Evolutionary conservation across 768 basidiomycete genomes (phyloP), one percentile per base, ranked within the genome.

Genomic region (Tricholoma matsutake): DNA sequence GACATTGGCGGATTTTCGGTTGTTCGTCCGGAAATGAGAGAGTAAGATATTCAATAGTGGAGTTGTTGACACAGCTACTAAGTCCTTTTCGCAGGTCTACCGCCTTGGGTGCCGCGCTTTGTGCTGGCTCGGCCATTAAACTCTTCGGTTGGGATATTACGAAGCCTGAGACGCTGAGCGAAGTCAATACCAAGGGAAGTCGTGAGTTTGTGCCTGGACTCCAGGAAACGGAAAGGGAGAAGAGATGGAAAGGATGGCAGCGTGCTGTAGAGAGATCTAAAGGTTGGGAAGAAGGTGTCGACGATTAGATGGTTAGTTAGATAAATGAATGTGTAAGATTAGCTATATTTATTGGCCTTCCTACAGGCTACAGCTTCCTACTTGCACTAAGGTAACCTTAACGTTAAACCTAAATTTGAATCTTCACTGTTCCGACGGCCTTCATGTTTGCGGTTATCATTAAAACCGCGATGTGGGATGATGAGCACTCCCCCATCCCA

Each of bases 1-100:
- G 90, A 97, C 71, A 79, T 96, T 45, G 94, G 95, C 31, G 96
- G 96, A 13, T 96, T 97, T 75, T 86, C 85, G 29, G 92, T 99
- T 63, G 79, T 96, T 61, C 82, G 97, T 58, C 97, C 96, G 10
- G 88, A 93, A 70, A 99, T 99, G 97, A 80, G 96, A 72, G 97
- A 99, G 93, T 92, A 70, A 63, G 91, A 83, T 41, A 6, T 35
- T 18, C 22, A n/a, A 5, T 28, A 43, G 6, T 18, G 6, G 2
- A 39, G 11, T 34, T 8, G 6, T 35, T 51, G 3, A 34, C 28
- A 11, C 35, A 31, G 55, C 14, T n/a, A 31, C 56, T 56, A 29
- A 51, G 57, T 32, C 22, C 45, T 32, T 18, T 54, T n/a, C 22
- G 22, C 65, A 94, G 92, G 73, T 96, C 93, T 2, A 99, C 97